Percentiles rank a stretch among this genome's conserved stretches.
These are phyloP conservation scores for Hypomyces perniciosus DNA, from an alignment of 2,329 filamentous ascomycete genomes.

Conservation along the genomic window DNA sequence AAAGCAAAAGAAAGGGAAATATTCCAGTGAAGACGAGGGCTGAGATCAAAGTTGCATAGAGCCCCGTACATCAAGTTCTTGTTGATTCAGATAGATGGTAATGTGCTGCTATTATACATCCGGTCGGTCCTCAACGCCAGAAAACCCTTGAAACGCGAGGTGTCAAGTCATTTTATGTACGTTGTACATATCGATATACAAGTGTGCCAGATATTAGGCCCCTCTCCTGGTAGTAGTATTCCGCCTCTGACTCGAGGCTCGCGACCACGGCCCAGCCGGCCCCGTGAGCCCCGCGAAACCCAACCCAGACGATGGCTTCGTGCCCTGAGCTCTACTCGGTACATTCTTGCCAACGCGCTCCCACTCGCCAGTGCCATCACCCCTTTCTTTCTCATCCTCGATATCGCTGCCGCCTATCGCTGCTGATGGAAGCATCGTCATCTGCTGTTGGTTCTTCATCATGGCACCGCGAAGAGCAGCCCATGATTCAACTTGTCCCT, in stretches of 20 bases:
- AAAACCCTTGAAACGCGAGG: too few species aligned
- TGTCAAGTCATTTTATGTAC: background rate
- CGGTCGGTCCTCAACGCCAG: too few species aligned
- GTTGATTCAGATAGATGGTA: too few species aligned
- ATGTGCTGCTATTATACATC: too few species aligned
- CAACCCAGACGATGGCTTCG: conserved; percentile 33
- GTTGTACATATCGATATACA: background rate
- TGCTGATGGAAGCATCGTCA: conserved; percentile 24
- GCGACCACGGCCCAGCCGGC: conserved; percentile 41
- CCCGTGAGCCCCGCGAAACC: conserved; percentile 47
- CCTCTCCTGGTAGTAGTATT: conserved; percentile 9
- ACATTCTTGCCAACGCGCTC: conserved; percentile 22
- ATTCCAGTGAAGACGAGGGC: too few species aligned
- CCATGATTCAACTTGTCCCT: conserved; percentile 56
- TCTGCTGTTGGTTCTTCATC: conserved; percentile 25
- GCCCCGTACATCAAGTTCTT: too few species aligned
- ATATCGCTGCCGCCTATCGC: conserved; percentile 25
- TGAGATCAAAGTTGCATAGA: too few species aligned
- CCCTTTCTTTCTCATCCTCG: conserved; percentile 17
- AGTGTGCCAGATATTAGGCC: background rate
- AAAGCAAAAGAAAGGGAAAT: background rate
- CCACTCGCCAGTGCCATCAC: conserved; percentile 19
- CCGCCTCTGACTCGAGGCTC: conserved; percentile 31
- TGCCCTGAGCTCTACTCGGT: conserved; percentile 18
- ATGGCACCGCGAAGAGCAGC: conserved; percentile 39